Conservation (phyloP, 805 yeast genomes). For the Kuraishia cidri region DNA sequence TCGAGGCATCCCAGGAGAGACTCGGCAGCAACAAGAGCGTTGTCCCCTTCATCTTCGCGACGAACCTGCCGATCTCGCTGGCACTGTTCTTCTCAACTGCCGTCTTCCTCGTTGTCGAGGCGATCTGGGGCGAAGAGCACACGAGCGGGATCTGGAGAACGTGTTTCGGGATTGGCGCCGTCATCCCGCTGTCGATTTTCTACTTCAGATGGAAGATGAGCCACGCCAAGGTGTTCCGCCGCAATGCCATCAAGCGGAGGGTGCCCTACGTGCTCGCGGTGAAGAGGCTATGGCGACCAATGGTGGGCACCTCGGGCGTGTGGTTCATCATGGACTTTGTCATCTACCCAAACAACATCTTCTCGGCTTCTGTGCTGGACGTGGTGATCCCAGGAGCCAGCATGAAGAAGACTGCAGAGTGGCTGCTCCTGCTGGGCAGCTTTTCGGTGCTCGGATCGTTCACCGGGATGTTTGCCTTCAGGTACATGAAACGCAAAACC, state of each 20-base stretch:
- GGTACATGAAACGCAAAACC: conserved; percentile 29
- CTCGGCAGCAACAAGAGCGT: conserved; percentile 28
- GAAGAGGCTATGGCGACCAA: conserved; percentile 35
- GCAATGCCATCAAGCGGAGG: conserved; percentile 34
- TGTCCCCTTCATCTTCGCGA: conserved; percentile 28
- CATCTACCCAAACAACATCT: conserved; percentile 57
- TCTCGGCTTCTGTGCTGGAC: conserved; percentile 37
- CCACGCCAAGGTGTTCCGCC: conserved; percentile 32
- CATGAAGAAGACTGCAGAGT: conserved; percentile 31
- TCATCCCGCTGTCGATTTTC: conserved; percentile 54
- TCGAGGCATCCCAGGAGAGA: conserved; percentile 45
- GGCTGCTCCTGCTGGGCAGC: conserved; percentile 30
- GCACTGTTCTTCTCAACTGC: conserved; percentile 39
- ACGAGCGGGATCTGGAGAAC: conserved; percentile 34
- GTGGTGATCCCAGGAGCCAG: conserved; percentile 26
- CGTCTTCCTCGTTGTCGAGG: conserved; percentile 32
- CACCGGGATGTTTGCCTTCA: conserved; percentile 31
- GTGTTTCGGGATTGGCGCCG: conserved; percentile 38
- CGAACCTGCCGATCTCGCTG: conserved; percentile 36
- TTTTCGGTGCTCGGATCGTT: conserved; percentile 34
- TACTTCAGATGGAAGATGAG: conserved; percentile 58
- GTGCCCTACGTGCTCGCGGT: conserved; percentile 50
- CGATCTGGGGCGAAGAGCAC: conserved; percentile 25
- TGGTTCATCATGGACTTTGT: conserved; percentile 63
- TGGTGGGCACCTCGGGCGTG: conserved; percentile 45